Evolutionary conservation across 139 green algal species (phyloP).

Genomic region (Haematococcus sp.): DNA sequence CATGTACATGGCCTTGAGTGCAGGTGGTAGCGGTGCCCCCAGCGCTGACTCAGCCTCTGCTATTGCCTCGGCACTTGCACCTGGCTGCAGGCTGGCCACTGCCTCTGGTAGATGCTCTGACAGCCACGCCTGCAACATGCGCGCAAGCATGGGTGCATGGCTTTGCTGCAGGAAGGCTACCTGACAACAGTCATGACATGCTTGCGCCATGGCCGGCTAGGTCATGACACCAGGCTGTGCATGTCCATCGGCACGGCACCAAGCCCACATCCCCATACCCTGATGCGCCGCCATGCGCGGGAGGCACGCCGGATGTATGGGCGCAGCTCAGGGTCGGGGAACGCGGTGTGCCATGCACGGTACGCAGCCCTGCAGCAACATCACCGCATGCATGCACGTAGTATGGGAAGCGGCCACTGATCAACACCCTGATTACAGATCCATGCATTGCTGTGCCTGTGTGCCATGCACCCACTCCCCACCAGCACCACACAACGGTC

Average conservation of each 20-base stretch:
- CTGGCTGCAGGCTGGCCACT: conserved; percentile 1
- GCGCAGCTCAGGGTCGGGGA: neutral
- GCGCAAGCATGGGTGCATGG: too few relatives aligned
- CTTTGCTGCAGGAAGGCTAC: too few relatives aligned
- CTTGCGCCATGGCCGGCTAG: too few relatives aligned
- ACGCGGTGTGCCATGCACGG: neutral
- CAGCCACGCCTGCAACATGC: conserved; percentile 16
- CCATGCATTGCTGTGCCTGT: too few relatives aligned
- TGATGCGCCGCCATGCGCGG: conserved; percentile 14
- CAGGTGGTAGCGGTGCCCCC: conserved; percentile 18
- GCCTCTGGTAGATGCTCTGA: neutral
- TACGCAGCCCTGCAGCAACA: conserved; percentile 16
- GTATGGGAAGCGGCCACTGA: too few relatives aligned
- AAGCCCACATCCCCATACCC: conserved; percentile 18
- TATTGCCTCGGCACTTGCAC: conserved; percentile 9
- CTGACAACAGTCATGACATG: too few relatives aligned
- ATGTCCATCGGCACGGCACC: too few relatives aligned
- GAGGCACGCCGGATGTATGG: conserved; percentile 18
- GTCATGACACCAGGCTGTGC: too few relatives aligned
- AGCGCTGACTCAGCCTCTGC: neutral
- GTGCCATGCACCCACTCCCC: too few relatives aligned
- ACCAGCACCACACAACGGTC: too few relatives aligned
- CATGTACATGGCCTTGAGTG: conserved; percentile 27
- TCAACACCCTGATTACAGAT: too few relatives aligned
- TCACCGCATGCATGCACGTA: neutral